Evolutionary conservation across 1,139 yeast species (phyloP).

Genomic region (Wickerhamomyces sp.): DNA sequence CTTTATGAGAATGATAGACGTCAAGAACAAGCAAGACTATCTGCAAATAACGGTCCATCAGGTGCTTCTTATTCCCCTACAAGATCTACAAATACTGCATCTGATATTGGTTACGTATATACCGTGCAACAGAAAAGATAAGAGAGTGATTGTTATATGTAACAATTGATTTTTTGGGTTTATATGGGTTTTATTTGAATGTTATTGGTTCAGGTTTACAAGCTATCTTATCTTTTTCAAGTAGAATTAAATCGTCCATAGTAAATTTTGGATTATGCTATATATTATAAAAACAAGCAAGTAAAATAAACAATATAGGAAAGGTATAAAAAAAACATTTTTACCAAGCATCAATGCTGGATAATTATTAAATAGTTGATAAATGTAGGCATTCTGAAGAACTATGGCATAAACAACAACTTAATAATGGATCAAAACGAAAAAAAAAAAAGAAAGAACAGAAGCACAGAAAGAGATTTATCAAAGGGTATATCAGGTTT

Average conservation of each 20-base stretch:
- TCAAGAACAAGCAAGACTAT: not conserved
- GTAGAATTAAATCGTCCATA: no score
- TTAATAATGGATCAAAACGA: not conserved
- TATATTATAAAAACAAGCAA: no score
- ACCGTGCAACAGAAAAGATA: not conserved
- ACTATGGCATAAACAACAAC: not conserved
- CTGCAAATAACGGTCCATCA: not conserved
- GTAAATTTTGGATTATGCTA: no score
- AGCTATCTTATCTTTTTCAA: no score
- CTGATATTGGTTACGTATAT: not conserved
- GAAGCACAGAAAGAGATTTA: not conserved
- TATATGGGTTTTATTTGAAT: no score
- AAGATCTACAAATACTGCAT: not conserved
- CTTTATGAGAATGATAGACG: slow-evolving; percentile 12
- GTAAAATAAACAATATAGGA: no score
- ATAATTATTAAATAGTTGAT: no score
- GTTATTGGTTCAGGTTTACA: no score
- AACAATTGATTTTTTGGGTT: no score
- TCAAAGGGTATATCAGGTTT: not conserved
- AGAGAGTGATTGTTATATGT: not conserved
- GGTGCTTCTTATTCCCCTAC: not conserved
- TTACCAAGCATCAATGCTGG: no score
- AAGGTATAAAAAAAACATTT: no score
- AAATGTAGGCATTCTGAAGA: no score
- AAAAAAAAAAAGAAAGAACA: not conserved